Percentiles rank a stretch among this genome's conserved stretches.
phyloP scores from a whole-genome alignment of 2,329 filamentous ascomycete species.

The Penicillium sp. region DNA sequence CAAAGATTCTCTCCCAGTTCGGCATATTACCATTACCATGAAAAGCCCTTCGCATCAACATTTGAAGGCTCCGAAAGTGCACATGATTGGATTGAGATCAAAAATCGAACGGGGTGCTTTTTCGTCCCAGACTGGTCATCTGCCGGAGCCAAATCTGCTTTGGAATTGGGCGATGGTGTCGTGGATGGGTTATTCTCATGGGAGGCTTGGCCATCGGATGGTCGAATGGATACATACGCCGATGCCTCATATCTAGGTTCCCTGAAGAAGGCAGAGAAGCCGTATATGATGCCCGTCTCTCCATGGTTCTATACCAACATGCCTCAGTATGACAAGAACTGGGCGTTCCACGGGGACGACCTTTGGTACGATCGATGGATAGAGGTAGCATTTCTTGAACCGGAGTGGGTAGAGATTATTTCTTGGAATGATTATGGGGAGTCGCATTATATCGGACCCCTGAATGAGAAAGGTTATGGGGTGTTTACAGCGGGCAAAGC shows the following conservation, averaged over 20 bases:
- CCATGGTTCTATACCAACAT: conserved; percentile 64
- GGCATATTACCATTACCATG: conserved; percentile 34
- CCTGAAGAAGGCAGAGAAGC: conserved; percentile 37
- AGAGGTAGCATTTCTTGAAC: conserved; percentile 40
- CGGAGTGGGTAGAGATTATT: conserved; percentile 48
- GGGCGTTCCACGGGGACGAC: conserved; percentile 65
- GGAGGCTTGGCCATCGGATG: conserved; percentile 48
- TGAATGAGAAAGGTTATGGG: conserved; percentile 39
- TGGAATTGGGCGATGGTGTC: conserved; percentile 10
- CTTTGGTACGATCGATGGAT: conserved; percentile 66
- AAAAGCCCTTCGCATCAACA: conserved; percentile 45
- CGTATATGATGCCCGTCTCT: conserved; percentile 61
- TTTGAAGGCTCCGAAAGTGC: conserved; percentile 51
- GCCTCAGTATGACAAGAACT: conserved; percentile 62
- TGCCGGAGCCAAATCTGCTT: conserved; percentile 33
- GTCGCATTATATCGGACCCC: conserved; percentile 61
- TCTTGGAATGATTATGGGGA: conserved; percentile 67
- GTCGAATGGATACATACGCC: conserved; percentile 32
- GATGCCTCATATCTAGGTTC: conserved; percentile 44
- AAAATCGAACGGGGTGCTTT: conserved; percentile 43
- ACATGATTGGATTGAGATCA: conserved; percentile 52
- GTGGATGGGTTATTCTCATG: conserved; percentile 49
- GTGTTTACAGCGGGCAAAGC: conserved; percentile 35
- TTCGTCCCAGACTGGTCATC: conserved; percentile 54
- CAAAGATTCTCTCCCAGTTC: conserved; percentile 28